phyloP scores from a whole-genome alignment of 2,329 filamentous ascomycete genomes.

The Cytospora schulzeri region DNA sequence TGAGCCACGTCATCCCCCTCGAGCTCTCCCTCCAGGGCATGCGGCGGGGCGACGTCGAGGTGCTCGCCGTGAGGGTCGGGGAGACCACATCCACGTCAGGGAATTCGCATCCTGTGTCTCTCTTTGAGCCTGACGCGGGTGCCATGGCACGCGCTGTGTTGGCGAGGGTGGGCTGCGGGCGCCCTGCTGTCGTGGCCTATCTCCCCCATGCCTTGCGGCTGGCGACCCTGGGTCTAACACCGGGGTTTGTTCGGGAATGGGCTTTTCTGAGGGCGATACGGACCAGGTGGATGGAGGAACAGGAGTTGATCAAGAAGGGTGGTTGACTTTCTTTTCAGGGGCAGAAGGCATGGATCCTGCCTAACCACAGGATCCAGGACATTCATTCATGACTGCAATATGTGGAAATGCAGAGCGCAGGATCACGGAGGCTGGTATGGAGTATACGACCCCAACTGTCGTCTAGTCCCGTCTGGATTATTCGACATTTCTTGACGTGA shows the following conservation, averaged over 20 bases:
- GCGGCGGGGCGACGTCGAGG: slow-evolving; percentile 27
- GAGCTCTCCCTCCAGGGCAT: slow-evolving; percentile 29
- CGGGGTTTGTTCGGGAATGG: slow-evolving; percentile 1
- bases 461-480: not conserved
- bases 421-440: not conserved
- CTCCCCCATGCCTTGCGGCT: slow-evolving; percentile 30
- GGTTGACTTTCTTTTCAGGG: not conserved
- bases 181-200: slow-evolving; percentile 28
- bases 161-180: slow-evolving; percentile 31
- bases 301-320: slow-evolving; percentile 16
- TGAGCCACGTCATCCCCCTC: slow-evolving; percentile 25
- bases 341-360: not conserved
- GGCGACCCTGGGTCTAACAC: slow-evolving; percentile 17
- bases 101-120: slow-evolving; percentile 17
- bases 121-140: slow-evolving; percentile 29
- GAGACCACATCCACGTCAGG: slow-evolving; percentile 30
- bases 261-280: not conserved
- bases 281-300: slow-evolving; percentile 17
- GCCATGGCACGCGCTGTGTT: slow-evolving; percentile 30
- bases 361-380: no score
- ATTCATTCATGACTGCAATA: not conserved
- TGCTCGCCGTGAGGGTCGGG: slow-evolving; percentile 31
- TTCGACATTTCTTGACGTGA: not conserved
- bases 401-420: not conserved
- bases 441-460: not conserved